Percentiles rank a stretch among this genome's conserved stretches.
Evolutionary conservation across 441 rosid species (phyloP).

Genomic region (Melianthus villosus): DNA sequence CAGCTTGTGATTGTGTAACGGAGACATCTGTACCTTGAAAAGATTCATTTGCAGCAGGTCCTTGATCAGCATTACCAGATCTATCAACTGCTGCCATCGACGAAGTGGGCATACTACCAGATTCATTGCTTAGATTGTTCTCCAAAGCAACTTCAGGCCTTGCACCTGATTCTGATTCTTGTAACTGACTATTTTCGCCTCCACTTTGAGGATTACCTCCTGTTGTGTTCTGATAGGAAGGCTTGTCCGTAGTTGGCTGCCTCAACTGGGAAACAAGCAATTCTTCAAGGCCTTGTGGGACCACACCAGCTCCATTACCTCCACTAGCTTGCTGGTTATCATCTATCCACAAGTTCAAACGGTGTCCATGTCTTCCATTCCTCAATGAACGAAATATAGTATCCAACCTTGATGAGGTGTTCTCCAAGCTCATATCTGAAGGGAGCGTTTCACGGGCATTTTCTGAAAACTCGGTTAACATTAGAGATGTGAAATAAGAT

Average conservation of each 20-base stretch:
- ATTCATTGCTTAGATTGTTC: slow-evolving; percentile 32
- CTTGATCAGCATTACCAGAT: slow-evolving; percentile 32
- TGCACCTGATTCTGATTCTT: slow-evolving; percentile 31
- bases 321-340: slow-evolving; percentile 72
- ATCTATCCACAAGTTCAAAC: slow-evolving; percentile 87
- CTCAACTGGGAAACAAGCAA: slow-evolving; percentile 81
- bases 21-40: slow-evolving; percentile 22
- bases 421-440: slow-evolving; percentile 44
- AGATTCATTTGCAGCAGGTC: slow-evolving; percentile 33
- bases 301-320: slow-evolving; percentile 43
- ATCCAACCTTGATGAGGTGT: slow-evolving; percentile 52
- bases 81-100: slow-evolving; percentile 24
- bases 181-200: slow-evolving; percentile 26
- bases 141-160: slow-evolving; percentile 34
- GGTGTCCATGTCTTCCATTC: slow-evolving; percentile 82
- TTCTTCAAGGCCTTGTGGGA: slow-evolving; percentile 92
- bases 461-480: slow-evolving; percentile 18
- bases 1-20: slow-evolving; percentile 35
- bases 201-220: slow-evolving; percentile 34
- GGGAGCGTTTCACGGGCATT: slow-evolving; percentile 30
- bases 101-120: slow-evolving; percentile 26
- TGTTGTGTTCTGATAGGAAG: slow-evolving; percentile 41
- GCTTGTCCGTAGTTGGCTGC: slow-evolving; percentile 45
- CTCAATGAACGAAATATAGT: slow-evolving; percentile 80
- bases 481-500: slow-evolving; percentile 8